Base-by-base conservation (phyloP, 306 rosid genomes). In the Prunus davidiana region DNA sequence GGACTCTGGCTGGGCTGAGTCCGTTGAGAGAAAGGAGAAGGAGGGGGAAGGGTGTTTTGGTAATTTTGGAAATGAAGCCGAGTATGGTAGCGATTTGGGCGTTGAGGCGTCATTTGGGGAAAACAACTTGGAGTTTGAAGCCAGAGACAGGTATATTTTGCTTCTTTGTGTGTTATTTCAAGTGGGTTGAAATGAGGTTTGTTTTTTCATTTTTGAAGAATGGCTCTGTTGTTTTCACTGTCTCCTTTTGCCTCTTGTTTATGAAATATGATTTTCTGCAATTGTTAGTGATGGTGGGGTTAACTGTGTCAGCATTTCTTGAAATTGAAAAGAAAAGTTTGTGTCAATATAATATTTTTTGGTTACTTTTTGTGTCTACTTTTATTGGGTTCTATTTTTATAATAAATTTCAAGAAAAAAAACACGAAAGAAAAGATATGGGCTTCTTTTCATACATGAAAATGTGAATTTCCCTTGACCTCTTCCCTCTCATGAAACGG, bases 21-120 rank as follows among this genome's bases (percentile, higher is more conserved):
- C 32, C 9, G 69, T 49, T 19, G 69, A 69, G 60, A 22, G 30
- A 43, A 67, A 74, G 55, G 63, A 24, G 5, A 50, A 58, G 57
- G 68, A 81, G 54, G 72, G 54, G 14, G 51, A 45, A 28, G 77
- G 68, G 67, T 58, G 67, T 60, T 73, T 60, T 73, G 68, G 77
- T 73, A 73, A 25, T 73, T 8, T 24, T 6, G 68, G 19, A 10
- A 18, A 18, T 20, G 78, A 51, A 67, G 71, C 52, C 18, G 90
- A 76, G 66, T 85, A 47, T 49, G 72, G 81, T 58, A 71, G 30
- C 69, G 92, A 80, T 72, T 27, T 61, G 19, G 45, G 65, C 50
- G 76, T 64, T 15, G 94, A 93, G 49, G 84, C 85, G 76, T 89
- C 92, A 3, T 84, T 83, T 16, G 93, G 90, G 22, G 93, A 91